Conservation (phyloP, 2,329 filamentous ascomycete genomes). For the Fusarium newnesense region DNA sequence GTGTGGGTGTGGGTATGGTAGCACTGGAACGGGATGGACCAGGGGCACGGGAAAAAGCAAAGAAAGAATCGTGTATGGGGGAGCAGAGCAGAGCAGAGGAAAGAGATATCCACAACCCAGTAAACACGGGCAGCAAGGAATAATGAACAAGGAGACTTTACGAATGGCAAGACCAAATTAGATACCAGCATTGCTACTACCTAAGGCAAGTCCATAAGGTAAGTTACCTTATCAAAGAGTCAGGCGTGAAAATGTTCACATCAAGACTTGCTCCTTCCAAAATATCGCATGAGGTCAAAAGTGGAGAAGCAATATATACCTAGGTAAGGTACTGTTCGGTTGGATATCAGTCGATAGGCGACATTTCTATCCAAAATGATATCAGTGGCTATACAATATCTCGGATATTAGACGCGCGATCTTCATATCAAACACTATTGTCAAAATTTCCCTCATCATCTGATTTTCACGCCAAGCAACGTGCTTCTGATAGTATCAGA, state of each 20-base stretch:
- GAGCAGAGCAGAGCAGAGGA: conserved; percentile 21
- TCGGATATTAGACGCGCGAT: neutral
- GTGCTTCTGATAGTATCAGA: conserved; percentile 3
- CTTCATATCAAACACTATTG: neutral
- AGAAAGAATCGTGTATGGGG: conserved; percentile 41
- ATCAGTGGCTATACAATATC: conserved; percentile 2
- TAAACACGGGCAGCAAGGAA: neutral
- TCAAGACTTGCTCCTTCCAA: conserved; percentile 6
- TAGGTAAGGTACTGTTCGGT: neutral
- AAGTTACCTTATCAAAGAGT: neutral
- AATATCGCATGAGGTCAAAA: conserved; percentile 28
- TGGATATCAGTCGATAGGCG: conserved; percentile 10
- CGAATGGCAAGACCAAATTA: neutral
- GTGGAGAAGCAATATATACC: conserved; percentile 10
- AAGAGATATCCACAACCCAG: conserved; percentile 27
- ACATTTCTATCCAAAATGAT: conserved; percentile 18
- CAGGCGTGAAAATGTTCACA: conserved; percentile 28
- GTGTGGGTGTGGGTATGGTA: conserved; percentile 35
- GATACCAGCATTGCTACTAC: neutral
- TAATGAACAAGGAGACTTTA: neutral
- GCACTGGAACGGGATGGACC: conserved; percentile 30
- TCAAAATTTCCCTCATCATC: conserved; percentile 16
- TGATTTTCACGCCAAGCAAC: conserved; percentile 12
- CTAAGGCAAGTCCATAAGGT: neutral
- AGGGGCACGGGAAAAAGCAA: conserved; percentile 41